These are phyloP conservation scores for Melaleuca quinquenervia DNA, from an alignment of 345 rosid genomes.

Conservation along the genomic window DNA sequence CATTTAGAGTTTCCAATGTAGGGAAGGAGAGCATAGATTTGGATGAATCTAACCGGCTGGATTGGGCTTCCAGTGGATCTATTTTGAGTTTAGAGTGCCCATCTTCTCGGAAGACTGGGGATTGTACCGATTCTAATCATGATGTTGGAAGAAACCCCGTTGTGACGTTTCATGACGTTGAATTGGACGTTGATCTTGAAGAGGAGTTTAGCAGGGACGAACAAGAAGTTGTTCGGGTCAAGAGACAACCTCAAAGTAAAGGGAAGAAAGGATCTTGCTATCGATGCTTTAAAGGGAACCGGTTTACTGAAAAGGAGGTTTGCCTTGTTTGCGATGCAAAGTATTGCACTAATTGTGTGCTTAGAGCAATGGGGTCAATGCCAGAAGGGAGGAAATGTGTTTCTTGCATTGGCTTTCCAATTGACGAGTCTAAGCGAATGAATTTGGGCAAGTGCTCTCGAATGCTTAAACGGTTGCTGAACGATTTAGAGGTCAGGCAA, in stretches of 20 bases:
- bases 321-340: constrained; percentile 96
- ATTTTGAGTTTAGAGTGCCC: constrained; percentile 83
- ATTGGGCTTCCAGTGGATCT: constrained; percentile 81
- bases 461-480: constrained; percentile 83
- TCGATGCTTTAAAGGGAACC: constrained; percentile 72
- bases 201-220: constrained; percentile 36
- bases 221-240: constrained; percentile 19
- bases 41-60: constrained; percentile 37
- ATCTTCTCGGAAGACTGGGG: constrained; percentile 63
- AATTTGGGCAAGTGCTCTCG: constrained; percentile 87
- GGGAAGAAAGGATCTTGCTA: constrained; percentile 92
- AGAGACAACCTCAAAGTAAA: constrained; percentile 44
- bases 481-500: constrained; percentile 85
- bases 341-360: constrained; percentile 84
- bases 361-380: constrained; percentile 99
- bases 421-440: constrained; percentile 66
- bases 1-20: constrained; percentile 28
- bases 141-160: constrained; percentile 39
- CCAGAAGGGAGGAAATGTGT: constrained; percentile 99
- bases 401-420: constrained; percentile 73
- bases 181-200: constrained; percentile 44
- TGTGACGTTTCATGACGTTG: constrained; percentile 64
- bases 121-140: constrained; percentile 26
- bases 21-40: constrained; percentile 32
- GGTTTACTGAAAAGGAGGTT: constrained; percentile 93